A percentile compares a stretch with the other conserved stretches of the same genome.
These are phyloP conservation scores for Phaeolepiota aurea DNA, from an alignment of 768 basidiomycete species.

Conservation along the genomic window DNA sequence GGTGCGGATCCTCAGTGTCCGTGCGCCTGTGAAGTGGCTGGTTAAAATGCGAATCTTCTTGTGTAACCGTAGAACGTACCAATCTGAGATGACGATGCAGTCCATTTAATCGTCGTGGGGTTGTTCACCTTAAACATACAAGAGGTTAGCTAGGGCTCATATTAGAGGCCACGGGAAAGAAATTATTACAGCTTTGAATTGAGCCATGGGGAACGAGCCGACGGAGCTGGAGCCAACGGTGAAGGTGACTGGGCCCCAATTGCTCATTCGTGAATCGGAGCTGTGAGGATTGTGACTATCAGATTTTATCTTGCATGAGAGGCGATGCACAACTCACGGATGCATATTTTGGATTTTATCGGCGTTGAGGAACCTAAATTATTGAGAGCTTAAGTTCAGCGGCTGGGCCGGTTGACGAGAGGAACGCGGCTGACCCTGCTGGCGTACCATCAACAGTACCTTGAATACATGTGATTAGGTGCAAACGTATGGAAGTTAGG, in stretches of 20 bases:
- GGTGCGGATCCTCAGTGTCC: constrained; percentile 36
- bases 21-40: constrained; percentile 21
- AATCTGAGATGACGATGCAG: constrained; percentile 32
- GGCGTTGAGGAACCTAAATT: constrained; percentile 33
- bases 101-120: constrained; percentile 34
- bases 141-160: background rate
- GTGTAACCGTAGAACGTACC: constrained; percentile 12
- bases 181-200: constrained; percentile 27
- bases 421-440: constrained; percentile 19
- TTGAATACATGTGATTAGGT: constrained; percentile 6
- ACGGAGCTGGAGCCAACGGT: constrained; percentile 31
- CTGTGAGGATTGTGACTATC: too few relatives aligned
- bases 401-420: too few relatives aligned
- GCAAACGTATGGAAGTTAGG: background rate
- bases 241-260: constrained; percentile 37
- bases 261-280: constrained; percentile 36
- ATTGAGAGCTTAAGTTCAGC: background rate
- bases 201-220: constrained; percentile 42
- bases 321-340: constrained; percentile 31
- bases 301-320: too few relatives aligned
- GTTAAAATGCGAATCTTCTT: too few relatives aligned
- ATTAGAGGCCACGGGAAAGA: background rate
- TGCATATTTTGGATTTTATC: constrained; percentile 43
- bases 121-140: constrained; percentile 28
- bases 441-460: constrained; percentile 39